Base-by-base conservation (phyloP, 2,329 filamentous ascomycete genomes). In the Remersonia thermophila region DNA sequence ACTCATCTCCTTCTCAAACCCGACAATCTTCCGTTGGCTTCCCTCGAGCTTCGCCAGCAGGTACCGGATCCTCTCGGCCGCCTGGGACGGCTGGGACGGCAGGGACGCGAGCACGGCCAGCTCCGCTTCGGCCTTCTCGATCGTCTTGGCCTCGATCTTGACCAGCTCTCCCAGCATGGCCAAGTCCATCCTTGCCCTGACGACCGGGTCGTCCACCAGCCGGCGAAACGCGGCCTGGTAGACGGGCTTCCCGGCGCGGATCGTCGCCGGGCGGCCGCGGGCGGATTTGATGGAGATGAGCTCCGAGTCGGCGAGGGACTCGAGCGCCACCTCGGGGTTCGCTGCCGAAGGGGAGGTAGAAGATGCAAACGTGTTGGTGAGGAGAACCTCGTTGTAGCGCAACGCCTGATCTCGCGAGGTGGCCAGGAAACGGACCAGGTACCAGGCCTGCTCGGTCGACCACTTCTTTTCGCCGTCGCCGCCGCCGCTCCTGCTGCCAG, bases 381-480 rank as follows among this genome's bases (percentile, higher is more conserved):
- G 71, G 0, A 95, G 63, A 2, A 94, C 67, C 51, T 93, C 82
- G 57, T 93, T 89, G 65, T 94, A 96, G 2, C 82, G 73, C 1
- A 96, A 65, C 3, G 59, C 67, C 5, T 79, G 73, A 9, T 73
- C 63, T 11, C 5, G 27, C 7, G 7, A 7, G n/a, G 70, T 57
- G 0, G 83, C 80, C 11, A 98, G 74, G 20, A 73, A 66, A 53
- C 83, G 87, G 57, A 96, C 79, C 2, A 98, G 62, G 41, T 80
- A 71, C 91, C 91, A 96, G 0, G 85, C 89, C 62, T 96, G 91
- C 52, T 91, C 79, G 4, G 76, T 66, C 0, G 78, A 83, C 83
- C 85, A 96, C 36, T 72, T 71, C 20, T 71, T 71, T 28, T 67
- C 62, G 3, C 65, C 61, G 11, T 56, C 54, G 13, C 58, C 27